Evolutionary conservation across 2,329 filamentous ascomycete species (phyloP), one percentile per base, ranked within the genome.

Genomic region (Xylaria sp.): DNA sequence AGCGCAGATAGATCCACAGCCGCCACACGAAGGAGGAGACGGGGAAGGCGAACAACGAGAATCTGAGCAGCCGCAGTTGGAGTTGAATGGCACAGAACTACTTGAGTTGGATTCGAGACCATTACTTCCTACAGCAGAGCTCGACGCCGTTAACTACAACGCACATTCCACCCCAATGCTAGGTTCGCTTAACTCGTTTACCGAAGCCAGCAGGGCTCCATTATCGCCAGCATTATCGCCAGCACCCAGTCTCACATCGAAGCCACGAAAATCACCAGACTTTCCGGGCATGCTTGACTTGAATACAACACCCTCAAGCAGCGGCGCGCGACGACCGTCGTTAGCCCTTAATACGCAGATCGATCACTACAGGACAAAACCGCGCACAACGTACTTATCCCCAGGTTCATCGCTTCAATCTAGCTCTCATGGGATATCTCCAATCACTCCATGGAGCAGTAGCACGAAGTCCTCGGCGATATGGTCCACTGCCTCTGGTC

Each of bases 91-190:
- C 5, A 81, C 75, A 49, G 81, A 83, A 71, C 83, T 85, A 46
- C 73, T 82, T 60, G 83, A 85, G 67, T 79, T 85, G 61, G 83
- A 84, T 69, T 84, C 83, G 4, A 74, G 69, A 46, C 79, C 83
- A 63, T 71, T 83, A 48, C 52, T 54, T 44, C 69, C 66, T 54
- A 63, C 66, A 29, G 67, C 66, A 49, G 70, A 74, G 60, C 68
- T 73, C 43, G 70, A 70, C 25, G 62, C 70, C 17, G 53, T 70
- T 43, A 72, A 71, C 58, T 71, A 71, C 58, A 64, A 70, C 27
- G 40, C 57, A 9, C 68, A 65, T 38, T 29, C 43, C 15, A 58
- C 58, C 48, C 35, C 56, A 53, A 55, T 51, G 10, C 41, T 61
- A 19, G 53, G 46, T 31, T 23, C 43, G 8, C 27, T 25, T 6